Conservation (phyloP, 345 rosid genomes). For the thale cress (Arabidopsis thaliana) region DNA sequence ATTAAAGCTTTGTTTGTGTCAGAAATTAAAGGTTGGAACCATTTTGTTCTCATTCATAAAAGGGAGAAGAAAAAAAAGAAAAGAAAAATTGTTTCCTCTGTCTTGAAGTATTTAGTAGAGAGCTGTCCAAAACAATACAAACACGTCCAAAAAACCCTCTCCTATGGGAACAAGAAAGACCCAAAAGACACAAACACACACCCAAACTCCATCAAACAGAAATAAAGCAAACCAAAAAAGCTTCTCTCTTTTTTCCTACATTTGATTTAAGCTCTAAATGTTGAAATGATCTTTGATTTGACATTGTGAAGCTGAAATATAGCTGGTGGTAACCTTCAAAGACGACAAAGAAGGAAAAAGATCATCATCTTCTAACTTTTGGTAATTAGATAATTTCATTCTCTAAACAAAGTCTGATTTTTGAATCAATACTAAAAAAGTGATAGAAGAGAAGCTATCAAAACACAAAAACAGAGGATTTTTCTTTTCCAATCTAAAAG, state of each 20-base stretch:
- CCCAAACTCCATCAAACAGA: constrained; percentile 28
- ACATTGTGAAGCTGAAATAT: constrained; percentile 6
- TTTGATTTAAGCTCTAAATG: background rate
- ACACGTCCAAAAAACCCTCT: constrained; percentile 37
- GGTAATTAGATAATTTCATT: constrained; percentile 23
- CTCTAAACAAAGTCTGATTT: background rate
- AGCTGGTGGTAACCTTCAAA: background rate
- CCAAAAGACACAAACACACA: constrained; percentile 44
- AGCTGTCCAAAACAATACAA: constrained; percentile 39
- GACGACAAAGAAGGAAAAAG: constrained; percentile 18
- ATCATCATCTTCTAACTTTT: constrained; percentile 16
- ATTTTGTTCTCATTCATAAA: background rate
- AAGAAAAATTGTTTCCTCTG: constrained; percentile 18
- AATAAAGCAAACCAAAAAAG: constrained; percentile 20
- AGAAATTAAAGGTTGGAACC: constrained; percentile 2
- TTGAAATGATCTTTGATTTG: constrained; percentile 13
- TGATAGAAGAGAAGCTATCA: background rate
- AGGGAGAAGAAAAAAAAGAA: background rate
- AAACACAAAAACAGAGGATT: constrained; percentile 3
- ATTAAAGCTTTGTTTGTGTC: background rate
- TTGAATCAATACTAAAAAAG: background rate
- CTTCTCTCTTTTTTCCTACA: background rate
- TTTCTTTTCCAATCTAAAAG: background rate
- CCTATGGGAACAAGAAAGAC: constrained; percentile 40
- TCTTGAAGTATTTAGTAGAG: constrained; percentile 35